These are phyloP conservation scores for Fusarium denticulatum DNA, from an alignment of 2,329 filamentous ascomycete genomes.

Conservation along the genomic window DNA sequence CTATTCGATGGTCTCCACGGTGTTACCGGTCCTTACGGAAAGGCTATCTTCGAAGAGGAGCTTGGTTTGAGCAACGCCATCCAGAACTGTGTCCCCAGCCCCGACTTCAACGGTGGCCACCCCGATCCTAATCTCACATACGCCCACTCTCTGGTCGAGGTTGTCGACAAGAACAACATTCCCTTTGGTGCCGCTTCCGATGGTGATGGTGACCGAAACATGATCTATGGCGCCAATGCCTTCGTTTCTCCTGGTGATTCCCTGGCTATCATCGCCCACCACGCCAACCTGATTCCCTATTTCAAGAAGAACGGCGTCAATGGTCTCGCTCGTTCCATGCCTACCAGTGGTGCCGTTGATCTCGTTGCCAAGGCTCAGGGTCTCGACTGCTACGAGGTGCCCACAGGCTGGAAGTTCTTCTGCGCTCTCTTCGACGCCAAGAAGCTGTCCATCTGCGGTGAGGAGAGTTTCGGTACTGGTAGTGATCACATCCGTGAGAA, in stretches of 20 bases:
- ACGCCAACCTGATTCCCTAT: slow-evolving; percentile 95
- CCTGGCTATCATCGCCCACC: slow-evolving; percentile 96
- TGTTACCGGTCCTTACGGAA: slow-evolving; percentile 94
- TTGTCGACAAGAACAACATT: slow-evolving; percentile 88
- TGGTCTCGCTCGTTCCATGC: slow-evolving; percentile 96
- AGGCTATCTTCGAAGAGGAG: slow-evolving; percentile 94
- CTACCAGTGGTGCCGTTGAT: slow-evolving; percentile 94
- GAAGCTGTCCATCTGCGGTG: slow-evolving; percentile 97
- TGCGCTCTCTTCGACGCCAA: slow-evolving; percentile 93
- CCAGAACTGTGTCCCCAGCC: slow-evolving; percentile 91
- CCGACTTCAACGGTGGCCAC: slow-evolving; percentile 97
- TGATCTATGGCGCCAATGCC: slow-evolving; percentile 97
- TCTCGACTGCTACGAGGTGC: slow-evolving; percentile 92
- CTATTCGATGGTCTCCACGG: slow-evolving; percentile 95
- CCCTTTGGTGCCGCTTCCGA: slow-evolving; percentile 97
- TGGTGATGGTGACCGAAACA: slow-evolving; percentile 98
- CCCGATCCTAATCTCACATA: slow-evolving; percentile 98
- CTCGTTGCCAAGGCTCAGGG: slow-evolving; percentile 95
- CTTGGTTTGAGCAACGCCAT: slow-evolving; percentile 81
- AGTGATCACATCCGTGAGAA: slow-evolving; percentile 99
- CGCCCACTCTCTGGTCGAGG: slow-evolving; percentile 92
- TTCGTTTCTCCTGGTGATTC: slow-evolving; percentile 98
- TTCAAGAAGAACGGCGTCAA: slow-evolving; percentile 98
- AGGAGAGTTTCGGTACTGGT: slow-evolving; percentile 97
- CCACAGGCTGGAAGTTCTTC: slow-evolving; percentile 99